Conservation (phyloP, 2,329 filamentous ascomycete species). For the Phialophora macrospora region DNA sequence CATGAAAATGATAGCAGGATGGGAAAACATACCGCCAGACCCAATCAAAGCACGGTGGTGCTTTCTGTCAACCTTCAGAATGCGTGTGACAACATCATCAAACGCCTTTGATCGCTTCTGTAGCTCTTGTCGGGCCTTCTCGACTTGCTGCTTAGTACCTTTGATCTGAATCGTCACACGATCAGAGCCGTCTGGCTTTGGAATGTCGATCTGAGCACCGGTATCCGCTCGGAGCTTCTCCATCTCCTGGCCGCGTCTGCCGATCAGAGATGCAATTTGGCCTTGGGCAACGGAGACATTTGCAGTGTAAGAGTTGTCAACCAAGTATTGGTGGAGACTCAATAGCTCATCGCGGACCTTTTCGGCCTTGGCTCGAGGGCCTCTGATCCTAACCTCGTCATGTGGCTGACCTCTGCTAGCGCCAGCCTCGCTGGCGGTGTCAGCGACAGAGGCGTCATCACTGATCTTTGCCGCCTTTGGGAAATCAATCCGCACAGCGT, state of each 20-base stretch:
- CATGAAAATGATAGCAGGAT: background rate
- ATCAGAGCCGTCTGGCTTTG: conserved; percentile 72
- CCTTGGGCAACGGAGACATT: conserved; percentile 85
- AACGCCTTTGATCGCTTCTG: conserved; percentile 86
- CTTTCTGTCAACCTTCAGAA: conserved; percentile 90
- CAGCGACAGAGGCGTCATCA: conserved; percentile 73
- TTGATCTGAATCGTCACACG: conserved; percentile 87
- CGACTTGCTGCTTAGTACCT: conserved; percentile 88
- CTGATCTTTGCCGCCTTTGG: conserved; percentile 65
- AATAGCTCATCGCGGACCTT: conserved; percentile 89
- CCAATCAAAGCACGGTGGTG: conserved; percentile 91
- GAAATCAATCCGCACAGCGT: conserved; percentile 85
- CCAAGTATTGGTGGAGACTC: conserved; percentile 83
- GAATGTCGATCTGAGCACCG: conserved; percentile 89
- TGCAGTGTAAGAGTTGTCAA: conserved; percentile 81
- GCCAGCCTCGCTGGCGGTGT: conserved; percentile 69
- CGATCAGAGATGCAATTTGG: conserved; percentile 92
- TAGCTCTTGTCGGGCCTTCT: conserved; percentile 87
- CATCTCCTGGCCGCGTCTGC: conserved; percentile 85
- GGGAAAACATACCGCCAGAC: conserved; percentile 69
- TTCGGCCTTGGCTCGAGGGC: conserved; percentile 90
- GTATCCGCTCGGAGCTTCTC: conserved; percentile 84
- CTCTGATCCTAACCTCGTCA: conserved; percentile 89
- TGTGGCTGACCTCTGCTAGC: conserved; percentile 71
- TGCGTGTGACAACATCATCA: conserved; percentile 84